phyloP scores from a whole-genome alignment of 306 rosid species.

The Hylodesmum podocarpum region DNA sequence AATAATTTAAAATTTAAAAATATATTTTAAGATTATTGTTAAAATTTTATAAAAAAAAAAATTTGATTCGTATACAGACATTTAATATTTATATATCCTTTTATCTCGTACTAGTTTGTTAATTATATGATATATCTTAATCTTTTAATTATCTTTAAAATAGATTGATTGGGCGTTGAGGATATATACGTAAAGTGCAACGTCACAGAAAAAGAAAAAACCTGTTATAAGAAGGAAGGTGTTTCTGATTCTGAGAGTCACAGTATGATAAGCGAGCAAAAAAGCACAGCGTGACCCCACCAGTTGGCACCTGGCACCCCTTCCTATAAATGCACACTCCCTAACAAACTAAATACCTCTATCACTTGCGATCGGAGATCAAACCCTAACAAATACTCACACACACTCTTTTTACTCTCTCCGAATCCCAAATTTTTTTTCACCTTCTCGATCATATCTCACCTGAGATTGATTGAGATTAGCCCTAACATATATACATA shows the following conservation, averaged over 20 bases:
- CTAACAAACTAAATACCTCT: slow-evolving; percentile 4
- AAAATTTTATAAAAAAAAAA: too few species aligned
- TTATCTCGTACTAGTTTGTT: too few species aligned
- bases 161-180: neutral
- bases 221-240: slow-evolving; percentile 14
- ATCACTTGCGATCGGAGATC: slow-evolving; percentile 15
- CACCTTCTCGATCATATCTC: neutral
- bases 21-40: too few species aligned
- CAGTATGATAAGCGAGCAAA: neutral
- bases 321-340: slow-evolving; percentile 28
- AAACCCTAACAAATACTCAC: slow-evolving; percentile 14
- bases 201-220: slow-evolving; percentile 19
- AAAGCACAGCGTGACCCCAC: slow-evolving; percentile 4
- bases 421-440: neutral
- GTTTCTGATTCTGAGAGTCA: slow-evolving; percentile 14
- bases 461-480: neutral
- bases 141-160: neutral
- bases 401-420: neutral
- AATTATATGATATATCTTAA: too few species aligned
- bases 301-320: too few species aligned
- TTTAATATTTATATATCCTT: too few species aligned
- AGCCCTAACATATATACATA: slow-evolving; percentile 38
- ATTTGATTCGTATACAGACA: too few species aligned
- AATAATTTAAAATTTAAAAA: too few species aligned
- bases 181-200: neutral